Conservation (phyloP, 1,284 basidiomycete species). For the Cutaneotrichosporon arboriforme region DNA sequence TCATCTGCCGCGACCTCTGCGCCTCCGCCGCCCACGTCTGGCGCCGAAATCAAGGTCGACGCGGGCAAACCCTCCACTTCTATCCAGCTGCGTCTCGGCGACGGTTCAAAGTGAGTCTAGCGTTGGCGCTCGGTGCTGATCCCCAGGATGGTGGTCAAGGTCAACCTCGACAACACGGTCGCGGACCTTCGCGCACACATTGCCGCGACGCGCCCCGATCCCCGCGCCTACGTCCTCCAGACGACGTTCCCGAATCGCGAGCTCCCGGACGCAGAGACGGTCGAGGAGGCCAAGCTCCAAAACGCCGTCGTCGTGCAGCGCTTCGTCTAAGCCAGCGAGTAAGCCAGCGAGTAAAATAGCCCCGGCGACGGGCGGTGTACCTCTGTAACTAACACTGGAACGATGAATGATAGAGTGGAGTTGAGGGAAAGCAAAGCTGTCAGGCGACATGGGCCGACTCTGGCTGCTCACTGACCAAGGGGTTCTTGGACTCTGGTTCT, state of each 20-base stretch:
- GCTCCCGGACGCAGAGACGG: constrained; percentile 64
- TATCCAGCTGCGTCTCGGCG: constrained; percentile 83
- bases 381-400: no score
- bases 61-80: constrained; percentile 71
- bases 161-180: constrained; percentile 91
- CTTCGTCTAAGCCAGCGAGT: no score
- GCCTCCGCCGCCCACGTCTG: constrained; percentile 20
- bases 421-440: no score
- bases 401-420: no score
- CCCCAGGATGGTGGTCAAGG: constrained; percentile 49
- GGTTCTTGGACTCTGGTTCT: no score
- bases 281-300: constrained; percentile 66
- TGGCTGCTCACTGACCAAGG: no score
- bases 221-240: constrained; percentile 71
- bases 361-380: no score
- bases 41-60: constrained; percentile 41
- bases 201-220: constrained; percentile 79
- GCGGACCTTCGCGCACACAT: constrained; percentile 80
- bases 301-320: constrained; percentile 85
- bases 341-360: no score
- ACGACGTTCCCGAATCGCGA: constrained; percentile 76
- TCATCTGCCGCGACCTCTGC: constrained; percentile 32
- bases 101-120: constrained; percentile 58
- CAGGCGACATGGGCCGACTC: no score
- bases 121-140: neutral